Conservation (phyloP, 371 early-diverging fungal species). For the Circinella umbellata region DNA sequence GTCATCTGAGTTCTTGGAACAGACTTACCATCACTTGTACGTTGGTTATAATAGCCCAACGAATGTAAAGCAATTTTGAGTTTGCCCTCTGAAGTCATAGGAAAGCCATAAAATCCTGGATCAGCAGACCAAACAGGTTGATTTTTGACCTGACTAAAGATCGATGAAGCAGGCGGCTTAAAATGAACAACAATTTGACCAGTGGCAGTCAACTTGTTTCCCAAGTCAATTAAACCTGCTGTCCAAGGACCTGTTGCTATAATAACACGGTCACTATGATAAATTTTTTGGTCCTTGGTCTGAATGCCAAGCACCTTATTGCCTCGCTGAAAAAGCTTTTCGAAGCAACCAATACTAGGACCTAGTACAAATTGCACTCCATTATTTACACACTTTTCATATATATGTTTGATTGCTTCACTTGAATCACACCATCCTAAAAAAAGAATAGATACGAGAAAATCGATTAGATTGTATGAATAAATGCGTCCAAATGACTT, state of each 20-base stretch:
- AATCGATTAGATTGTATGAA: too few species aligned
- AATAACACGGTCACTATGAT: constrained; percentile 47
- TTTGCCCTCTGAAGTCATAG: constrained; percentile 20
- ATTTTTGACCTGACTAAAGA: constrained; percentile 13
- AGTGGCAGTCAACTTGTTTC: constrained; percentile 42
- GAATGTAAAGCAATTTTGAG: constrained; percentile 22
- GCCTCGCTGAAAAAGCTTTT: constrained; percentile 21
- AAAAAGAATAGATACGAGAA: neutral
- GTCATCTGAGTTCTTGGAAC: constrained; percentile 30
- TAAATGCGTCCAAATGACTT: too few species aligned
- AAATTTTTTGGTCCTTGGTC: constrained; percentile 46
- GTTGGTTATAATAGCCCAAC: constrained; percentile 21
- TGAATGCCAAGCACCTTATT: constrained; percentile 43
- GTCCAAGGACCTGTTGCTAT: constrained; percentile 67
- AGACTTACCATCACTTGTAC: constrained; percentile 21
- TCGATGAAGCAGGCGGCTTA: constrained; percentile 24
- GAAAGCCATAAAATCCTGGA: constrained; percentile 36
- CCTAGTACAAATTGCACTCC: constrained; percentile 50
- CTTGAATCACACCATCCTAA: constrained; percentile 50
- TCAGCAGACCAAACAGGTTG: constrained; percentile 64
- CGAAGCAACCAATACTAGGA: constrained; percentile 19
- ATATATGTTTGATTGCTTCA: constrained; percentile 40
- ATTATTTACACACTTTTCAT: constrained; percentile 34
- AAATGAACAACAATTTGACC: constrained; percentile 64
- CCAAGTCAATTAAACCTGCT: constrained; percentile 46